Evolutionary conservation across 371 early-diverging fungal genomes (phyloP).

Genomic region (Catenaria anguillulae): DNA sequence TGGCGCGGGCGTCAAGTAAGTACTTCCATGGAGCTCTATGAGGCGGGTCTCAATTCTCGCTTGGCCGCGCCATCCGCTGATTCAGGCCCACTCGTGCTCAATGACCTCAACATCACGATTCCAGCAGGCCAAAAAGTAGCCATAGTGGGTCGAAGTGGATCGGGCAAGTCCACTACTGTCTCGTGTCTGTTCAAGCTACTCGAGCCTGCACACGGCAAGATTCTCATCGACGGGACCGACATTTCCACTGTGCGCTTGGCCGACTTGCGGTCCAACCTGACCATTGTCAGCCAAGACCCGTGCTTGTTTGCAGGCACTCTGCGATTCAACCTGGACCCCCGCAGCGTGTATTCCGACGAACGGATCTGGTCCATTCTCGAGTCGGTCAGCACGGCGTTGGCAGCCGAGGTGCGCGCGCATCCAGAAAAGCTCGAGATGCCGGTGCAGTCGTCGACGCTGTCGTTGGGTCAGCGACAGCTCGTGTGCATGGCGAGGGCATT

Average conservation of each 20-base stretch:
- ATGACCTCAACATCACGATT: conserved; percentile 36
- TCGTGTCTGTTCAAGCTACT: conserved; percentile 46
- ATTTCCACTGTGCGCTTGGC: conserved; percentile 34
- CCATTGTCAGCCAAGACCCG: conserved; percentile 46
- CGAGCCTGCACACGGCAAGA: conserved; percentile 43
- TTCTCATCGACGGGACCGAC: conserved; percentile 48
- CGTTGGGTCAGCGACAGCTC: conserved; percentile 38
- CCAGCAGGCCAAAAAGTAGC: conserved; percentile 43
- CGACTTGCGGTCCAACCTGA: conserved; percentile 42
- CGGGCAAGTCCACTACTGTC: conserved; percentile 45
- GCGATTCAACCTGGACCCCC: conserved; percentile 37
- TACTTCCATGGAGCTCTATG: too few species aligned
- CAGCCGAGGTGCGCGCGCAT: conserved; percentile 27
- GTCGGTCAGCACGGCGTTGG: conserved; percentile 37
- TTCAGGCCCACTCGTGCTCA: conserved; percentile 52
- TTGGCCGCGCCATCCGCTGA: too few species aligned
- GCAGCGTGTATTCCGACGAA: conserved; percentile 20
- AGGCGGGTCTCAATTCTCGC: too few species aligned
- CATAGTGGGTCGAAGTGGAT: conserved; percentile 98
- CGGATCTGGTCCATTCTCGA: conserved; percentile 28
- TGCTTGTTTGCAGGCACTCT: conserved; percentile 34
- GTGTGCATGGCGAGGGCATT: conserved; percentile 37
- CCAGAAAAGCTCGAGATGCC: conserved; percentile 31
- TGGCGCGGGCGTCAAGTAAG: too few species aligned
- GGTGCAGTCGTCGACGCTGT: conserved; percentile 30